phyloP scores from a whole-genome alignment of 139 green algal species.

The Chlamydomonas asymmetrica region DNA sequence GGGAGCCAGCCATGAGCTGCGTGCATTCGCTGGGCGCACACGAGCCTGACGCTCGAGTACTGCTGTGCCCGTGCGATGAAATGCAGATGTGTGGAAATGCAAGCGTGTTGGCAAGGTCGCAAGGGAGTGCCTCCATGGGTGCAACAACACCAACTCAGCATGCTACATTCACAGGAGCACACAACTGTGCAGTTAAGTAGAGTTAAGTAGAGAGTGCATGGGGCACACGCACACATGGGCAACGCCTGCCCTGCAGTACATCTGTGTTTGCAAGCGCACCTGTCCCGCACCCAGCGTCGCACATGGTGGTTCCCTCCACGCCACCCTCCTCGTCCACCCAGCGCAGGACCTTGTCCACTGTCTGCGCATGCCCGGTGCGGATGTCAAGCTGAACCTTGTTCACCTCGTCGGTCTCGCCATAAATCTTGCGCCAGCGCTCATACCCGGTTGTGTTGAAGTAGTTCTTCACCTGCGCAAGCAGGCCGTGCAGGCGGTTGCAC shows the following conservation, averaged over 20 bases:
- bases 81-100: not conserved
- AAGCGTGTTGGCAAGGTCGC: no score
- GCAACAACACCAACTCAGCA: no score
- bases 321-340: slow-evolving; percentile 86
- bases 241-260: not conserved
- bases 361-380: slow-evolving; percentile 87
- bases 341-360: slow-evolving; percentile 94
- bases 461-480: slow-evolving; percentile 63
- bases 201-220: not conserved
- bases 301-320: slow-evolving; percentile 78
- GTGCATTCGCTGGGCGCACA: no score
- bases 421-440: slow-evolving; percentile 97
- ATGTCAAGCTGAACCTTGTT: slow-evolving; percentile 99
- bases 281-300: slow-evolving; percentile 94
- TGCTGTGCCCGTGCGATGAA: no score
- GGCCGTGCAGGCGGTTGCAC: not conserved
- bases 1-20: not conserved
- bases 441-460: slow-evolving; percentile 98
- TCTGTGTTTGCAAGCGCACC: slow-evolving; percentile 48
- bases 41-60: no score
- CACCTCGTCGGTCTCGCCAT: slow-evolving; percentile 97
- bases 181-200: no score
- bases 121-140: no score
- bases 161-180: no score
- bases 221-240: not conserved